A percentile compares a stretch with the other conserved stretches of the same genome.
Conservation (phyloP, 2,329 filamentous ascomycete genomes). For the Botrytis elliptica region DNA sequence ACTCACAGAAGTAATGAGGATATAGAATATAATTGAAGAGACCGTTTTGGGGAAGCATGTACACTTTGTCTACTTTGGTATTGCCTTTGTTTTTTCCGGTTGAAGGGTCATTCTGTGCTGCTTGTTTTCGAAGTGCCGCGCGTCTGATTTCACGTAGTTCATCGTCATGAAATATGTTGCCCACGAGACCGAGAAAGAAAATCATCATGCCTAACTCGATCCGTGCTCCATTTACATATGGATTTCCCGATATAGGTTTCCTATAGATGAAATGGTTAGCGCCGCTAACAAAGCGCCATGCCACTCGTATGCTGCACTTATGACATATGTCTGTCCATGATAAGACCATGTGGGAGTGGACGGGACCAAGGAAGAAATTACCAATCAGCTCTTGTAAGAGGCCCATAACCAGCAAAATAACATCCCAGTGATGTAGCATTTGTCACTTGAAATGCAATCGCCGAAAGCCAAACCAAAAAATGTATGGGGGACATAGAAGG, state of each 20-base stretch:
- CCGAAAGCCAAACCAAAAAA: slow-evolving; percentile 61
- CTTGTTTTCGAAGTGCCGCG: slow-evolving; percentile 60
- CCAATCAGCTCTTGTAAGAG: slow-evolving; percentile 57
- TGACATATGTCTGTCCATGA: background rate
- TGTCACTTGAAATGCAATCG: slow-evolving; percentile 70
- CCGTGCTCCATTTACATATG: slow-evolving; percentile 40
- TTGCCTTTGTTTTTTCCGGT: slow-evolving; percentile 34
- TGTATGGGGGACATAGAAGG: slow-evolving; percentile 94
- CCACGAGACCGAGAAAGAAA: slow-evolving; percentile 73
- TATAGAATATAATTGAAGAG: slow-evolving; percentile 81
- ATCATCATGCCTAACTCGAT: slow-evolving; percentile 66
- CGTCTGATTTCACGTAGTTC: slow-evolving; percentile 83
- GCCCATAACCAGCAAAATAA: slow-evolving; percentile 81
- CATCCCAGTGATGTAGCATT: slow-evolving; percentile 77
- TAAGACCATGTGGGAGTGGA: background rate
- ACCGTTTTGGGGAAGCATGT: slow-evolving; percentile 80
- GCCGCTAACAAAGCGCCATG: background rate
- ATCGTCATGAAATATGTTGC: slow-evolving; percentile 88
- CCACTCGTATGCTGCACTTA: background rate
- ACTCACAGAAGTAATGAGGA: slow-evolving; percentile 95
- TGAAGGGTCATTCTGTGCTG: slow-evolving; percentile 40
- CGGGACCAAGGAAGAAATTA: slow-evolving; percentile 28
- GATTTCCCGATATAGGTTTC: slow-evolving; percentile 35
- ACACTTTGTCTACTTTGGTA: slow-evolving; percentile 68
- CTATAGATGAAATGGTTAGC: background rate